Evolutionary conservation across 768 basidiomycete species (phyloP), one percentile per base, ranked within the genome.

Genomic region (Punctularia strigosozonata): DNA sequence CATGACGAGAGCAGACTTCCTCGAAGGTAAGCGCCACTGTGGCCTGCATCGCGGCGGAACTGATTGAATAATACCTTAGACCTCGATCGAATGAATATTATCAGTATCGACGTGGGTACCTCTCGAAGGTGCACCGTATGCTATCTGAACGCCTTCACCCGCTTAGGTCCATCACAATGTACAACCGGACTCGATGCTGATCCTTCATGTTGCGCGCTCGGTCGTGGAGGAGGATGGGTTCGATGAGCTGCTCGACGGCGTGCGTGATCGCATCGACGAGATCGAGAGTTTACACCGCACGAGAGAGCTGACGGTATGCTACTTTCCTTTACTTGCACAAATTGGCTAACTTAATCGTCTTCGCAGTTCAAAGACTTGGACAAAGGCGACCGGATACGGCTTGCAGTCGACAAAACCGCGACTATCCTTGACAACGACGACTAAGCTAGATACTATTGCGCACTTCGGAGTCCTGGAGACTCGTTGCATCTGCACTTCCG

Each of bases 201-300:
- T 84, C 38, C 67, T 88, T 4, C 74, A 74, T 38, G 80, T 84
- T 36, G 83, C 83, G 25, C 64, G 71, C 46, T 66, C 78, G 47
- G 77, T 88, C 4, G 76, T 77, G 14, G 66, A 71, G 18, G 79
- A 79, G 54, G 75, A 80, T 34, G 86, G 75, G 6, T 91, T 92
- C 50, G 77, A 89, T 36, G 79, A 84, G n/a, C 52, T 77, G 25
- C 66, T 88, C 14, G 71, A 86, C 43, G 66, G 64, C 37, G 87
- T 88, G 4, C 66, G 83, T 36, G 73, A 73, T 43, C 67, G 90
- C 12, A 75, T 91, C 28, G 83, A 89, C 55, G 80, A 85, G 57
- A 91, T 92, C 50, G 89, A 92, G 60, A 81, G 79, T 55, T 52
- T 89, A 41, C 83, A 84, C 46, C 68, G 84, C 31, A 87, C 84